These are phyloP conservation scores for Suhomyces wounanorum DNA, from an alignment of 1,139 yeast species.

Conservation along the genomic window DNA sequence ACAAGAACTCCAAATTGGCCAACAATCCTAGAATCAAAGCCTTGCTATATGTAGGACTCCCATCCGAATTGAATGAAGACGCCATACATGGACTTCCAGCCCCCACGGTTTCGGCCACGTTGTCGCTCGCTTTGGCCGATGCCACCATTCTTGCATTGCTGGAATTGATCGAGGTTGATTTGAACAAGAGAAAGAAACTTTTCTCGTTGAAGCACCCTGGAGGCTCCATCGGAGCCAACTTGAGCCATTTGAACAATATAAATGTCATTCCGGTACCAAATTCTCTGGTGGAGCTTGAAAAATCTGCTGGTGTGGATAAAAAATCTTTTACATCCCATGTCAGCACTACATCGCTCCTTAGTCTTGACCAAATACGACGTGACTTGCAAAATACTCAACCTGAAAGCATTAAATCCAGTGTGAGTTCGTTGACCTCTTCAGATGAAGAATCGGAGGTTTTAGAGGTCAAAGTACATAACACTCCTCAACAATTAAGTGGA, in stretches of 20 bases:
- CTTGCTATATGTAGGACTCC: slow-evolving; percentile 64
- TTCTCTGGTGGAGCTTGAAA: background rate
- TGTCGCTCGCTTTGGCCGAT: slow-evolving; percentile 76
- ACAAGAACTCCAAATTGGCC: slow-evolving; percentile 49
- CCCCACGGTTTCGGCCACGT: slow-evolving; percentile 82
- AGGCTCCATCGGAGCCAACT: slow-evolving; percentile 76
- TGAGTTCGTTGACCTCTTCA: slow-evolving; percentile 23
- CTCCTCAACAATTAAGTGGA: background rate
- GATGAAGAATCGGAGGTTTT: slow-evolving; percentile 24
- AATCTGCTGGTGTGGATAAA: slow-evolving; percentile 5
- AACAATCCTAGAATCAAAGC: slow-evolving; percentile 48
- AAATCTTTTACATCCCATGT: slow-evolving; percentile 16
- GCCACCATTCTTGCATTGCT: slow-evolving; percentile 73
- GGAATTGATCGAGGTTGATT: slow-evolving; percentile 64
- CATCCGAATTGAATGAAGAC: slow-evolving; percentile 58
- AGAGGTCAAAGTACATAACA: slow-evolving; percentile 1
- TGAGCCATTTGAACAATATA: slow-evolving; percentile 37
- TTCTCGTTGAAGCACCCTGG: slow-evolving; percentile 86
- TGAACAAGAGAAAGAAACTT: slow-evolving; percentile 49
- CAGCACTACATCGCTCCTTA: slow-evolving; percentile 33
- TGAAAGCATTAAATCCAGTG: slow-evolving; percentile 7
- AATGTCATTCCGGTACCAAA: slow-evolving; percentile 14
- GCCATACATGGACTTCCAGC: slow-evolving; percentile 81
- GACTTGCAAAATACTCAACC: slow-evolving; percentile 13
- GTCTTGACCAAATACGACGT: slow-evolving; percentile 29